Conservation (phyloP, 208 protist genomes). For the Lotmaria passim region DNA sequence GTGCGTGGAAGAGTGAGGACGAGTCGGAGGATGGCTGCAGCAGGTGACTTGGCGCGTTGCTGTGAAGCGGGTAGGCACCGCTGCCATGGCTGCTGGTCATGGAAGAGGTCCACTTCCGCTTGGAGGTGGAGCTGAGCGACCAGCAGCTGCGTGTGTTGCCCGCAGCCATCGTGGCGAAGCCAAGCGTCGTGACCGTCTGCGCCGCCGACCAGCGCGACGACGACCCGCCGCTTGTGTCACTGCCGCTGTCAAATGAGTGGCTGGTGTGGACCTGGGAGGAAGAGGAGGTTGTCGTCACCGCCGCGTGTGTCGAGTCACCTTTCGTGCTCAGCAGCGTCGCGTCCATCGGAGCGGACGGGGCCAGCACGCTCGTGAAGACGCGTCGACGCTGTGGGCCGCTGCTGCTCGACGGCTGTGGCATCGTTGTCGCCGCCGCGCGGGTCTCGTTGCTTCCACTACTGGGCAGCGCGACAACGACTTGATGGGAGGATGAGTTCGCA, state of each 20-base stretch:
- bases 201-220: conserved; percentile 5
- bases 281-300: neutral
- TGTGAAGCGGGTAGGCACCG: neutral
- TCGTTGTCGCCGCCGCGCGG: neutral
- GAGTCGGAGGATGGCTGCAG: conserved; percentile 1
- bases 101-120: conserved; percentile 21
- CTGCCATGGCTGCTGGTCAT: conserved; percentile 15
- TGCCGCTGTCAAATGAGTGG: conserved; percentile 2
- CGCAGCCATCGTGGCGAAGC: neutral
- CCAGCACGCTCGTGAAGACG: conserved; percentile 10
- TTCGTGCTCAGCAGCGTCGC: neutral
- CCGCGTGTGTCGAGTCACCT: neutral
- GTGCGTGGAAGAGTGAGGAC: neutral
- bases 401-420: too few species aligned
- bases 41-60: neutral
- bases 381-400: neutral
- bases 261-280: neutral
- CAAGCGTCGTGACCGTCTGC: neutral
- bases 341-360: conserved; percentile 3
- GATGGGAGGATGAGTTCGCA: too few species aligned
- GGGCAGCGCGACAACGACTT: too few species aligned
- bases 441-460: too few species aligned
- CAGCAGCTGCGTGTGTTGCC: conserved; percentile 1
- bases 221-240: neutral
- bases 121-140: conserved; percentile 21